phyloP scores from a whole-genome alignment of 768 basidiomycete species.

The Trametopsis cervina region DNA sequence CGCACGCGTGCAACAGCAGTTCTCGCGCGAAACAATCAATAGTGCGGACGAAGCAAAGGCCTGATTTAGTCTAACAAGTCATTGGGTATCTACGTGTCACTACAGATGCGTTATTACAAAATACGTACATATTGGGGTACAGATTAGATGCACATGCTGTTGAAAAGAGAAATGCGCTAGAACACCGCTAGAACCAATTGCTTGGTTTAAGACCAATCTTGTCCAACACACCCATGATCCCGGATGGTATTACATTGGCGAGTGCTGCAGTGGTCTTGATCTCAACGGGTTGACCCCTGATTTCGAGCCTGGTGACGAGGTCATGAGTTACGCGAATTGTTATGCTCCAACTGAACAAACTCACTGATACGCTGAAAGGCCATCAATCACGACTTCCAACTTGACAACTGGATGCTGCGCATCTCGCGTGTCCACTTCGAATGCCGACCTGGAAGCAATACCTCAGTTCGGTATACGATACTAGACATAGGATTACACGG shows the following conservation, averaged over 20 bases:
- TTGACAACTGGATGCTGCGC: constrained; percentile 41
- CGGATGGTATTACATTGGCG: constrained; percentile 38
- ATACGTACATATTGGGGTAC: neutral
- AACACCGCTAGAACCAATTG: constrained; percentile 42
- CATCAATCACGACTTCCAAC: constrained; percentile 57
- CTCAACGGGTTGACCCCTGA: constrained; percentile 42
- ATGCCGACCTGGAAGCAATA: constrained; percentile 40
- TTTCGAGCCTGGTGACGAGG: constrained; percentile 37
- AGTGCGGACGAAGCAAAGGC: neutral
- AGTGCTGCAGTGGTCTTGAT: constrained; percentile 36
- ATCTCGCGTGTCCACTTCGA: constrained; percentile 64
- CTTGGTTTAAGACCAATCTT: constrained; percentile 47
- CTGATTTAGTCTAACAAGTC: neutral
- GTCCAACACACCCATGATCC: constrained; percentile 48
- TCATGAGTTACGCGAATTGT: neutral
- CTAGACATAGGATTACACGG: constrained; percentile 8
- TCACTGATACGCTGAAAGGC: constrained; percentile 45
- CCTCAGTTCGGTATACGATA: neutral
- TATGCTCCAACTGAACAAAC: constrained; percentile 13
- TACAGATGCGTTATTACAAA: neutral
- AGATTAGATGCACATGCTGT: neutral
- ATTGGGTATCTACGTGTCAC: neutral
- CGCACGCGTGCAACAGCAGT: constrained; percentile 58
- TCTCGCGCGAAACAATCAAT: constrained; percentile 39
- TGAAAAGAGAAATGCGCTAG: neutral